Percentiles rank a stretch among this genome's conserved stretches.
phyloP scores from a whole-genome alignment of 148 eudicot species.

The Fagopyrum tataricum region DNA sequence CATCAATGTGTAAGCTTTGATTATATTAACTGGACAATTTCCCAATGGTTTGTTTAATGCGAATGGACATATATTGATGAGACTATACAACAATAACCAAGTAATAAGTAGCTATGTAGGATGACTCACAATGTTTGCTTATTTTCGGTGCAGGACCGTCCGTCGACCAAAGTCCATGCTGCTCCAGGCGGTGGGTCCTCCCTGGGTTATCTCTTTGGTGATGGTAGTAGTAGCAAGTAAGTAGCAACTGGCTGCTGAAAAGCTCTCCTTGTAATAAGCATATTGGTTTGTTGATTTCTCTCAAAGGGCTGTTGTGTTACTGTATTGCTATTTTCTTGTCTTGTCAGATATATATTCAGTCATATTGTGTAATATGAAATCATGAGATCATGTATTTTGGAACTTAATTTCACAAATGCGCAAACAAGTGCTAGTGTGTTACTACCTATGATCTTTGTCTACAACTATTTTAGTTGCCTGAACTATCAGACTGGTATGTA shows the following conservation, averaged over 20 bases:
- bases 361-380: slow-evolving; percentile 3
- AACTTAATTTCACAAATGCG: too few relatives aligned
- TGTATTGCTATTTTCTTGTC: neutral
- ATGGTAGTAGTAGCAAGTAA: slow-evolving; percentile 5
- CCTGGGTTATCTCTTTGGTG: slow-evolving; percentile 35
- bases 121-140: neutral
- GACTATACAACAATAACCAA: too few relatives aligned
- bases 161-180: slow-evolving; percentile 38
- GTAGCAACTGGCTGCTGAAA: slow-evolving; percentile 7
- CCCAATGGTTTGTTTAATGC: neutral
- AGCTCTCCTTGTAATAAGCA: neutral
- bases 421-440: too few relatives aligned
- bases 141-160: slow-evolving; percentile 47
- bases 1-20: neutral
- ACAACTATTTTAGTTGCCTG: too few relatives aligned
- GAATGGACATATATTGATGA: neutral
- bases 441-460: too few relatives aligned
- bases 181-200: slow-evolving; percentile 50
- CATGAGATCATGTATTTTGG: too few relatives aligned
- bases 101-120: neutral
- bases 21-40: neutral
- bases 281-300: neutral
- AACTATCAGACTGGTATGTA: too few relatives aligned
- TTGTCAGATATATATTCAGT: neutral
- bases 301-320: neutral